Evolutionary conservation across 1,139 yeast species (phyloP), one percentile per base, ranked within the genome.

Genomic region (Taiozyma onychis): DNA sequence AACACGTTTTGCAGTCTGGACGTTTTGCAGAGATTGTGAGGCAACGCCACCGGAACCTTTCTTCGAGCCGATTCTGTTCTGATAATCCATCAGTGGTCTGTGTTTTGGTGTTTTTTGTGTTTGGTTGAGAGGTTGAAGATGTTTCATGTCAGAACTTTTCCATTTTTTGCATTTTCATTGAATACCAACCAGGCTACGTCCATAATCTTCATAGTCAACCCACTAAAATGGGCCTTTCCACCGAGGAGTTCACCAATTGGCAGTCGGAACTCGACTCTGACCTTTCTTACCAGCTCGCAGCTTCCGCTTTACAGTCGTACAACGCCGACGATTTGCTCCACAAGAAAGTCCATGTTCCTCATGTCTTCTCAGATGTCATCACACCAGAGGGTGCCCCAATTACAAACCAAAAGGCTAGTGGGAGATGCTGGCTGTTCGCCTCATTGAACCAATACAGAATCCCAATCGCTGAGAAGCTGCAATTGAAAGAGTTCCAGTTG

Each of bases 351-450:
- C 53, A 51, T 28, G 27, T 59, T 7, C 58, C 61, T 44, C 59
- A 61, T 45, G 63, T 81, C 32, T 88, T 84, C 70, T 83, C 83
- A 59, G 64, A 76, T 50, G 77, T 77, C 48, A 80, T 88, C 34
- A 79, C 79, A 39, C 58, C 57, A 6, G 85, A 85, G 60, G 90
- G 90, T 3, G 65, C 81, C 3, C 93, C 95, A 24, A 73, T 82
- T 48, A 83, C 88, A 61, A 82, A 85, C 68, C 96, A 88, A 68
- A 78, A 78, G 62, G 66, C 78, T 39, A 80, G 88, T 16, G 96
- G 96, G 41, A 73, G 96, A 60, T 88, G 96, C 67, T 88, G 96
- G 96, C 74, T 88, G 57, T 88, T 88, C 67, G 96, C 96, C 9
- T 78, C 93, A 1, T 80, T 88, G 50, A 88, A 88, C 60, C 77